Conservation (phyloP, 352 stramenopile species). For the Phytophthora palmivora region DNA sequence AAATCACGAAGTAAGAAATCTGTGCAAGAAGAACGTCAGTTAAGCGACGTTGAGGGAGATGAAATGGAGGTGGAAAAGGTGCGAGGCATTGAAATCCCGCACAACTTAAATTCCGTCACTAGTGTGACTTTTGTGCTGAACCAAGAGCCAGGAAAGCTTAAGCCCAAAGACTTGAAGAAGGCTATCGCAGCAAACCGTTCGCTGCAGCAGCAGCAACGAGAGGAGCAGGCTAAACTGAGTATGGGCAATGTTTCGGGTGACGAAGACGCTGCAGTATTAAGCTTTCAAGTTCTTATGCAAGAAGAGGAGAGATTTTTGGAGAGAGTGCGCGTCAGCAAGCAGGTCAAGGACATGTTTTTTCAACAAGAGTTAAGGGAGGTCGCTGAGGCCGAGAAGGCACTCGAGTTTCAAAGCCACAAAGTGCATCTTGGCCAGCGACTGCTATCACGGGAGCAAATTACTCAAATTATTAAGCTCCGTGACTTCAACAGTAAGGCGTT, state of each 20-base stretch:
- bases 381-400: constrained; percentile 75
- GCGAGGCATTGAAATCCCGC: constrained; percentile 73
- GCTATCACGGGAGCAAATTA: constrained; percentile 57
- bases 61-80: constrained; percentile 44
- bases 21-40: constrained; percentile 10
- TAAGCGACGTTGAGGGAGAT: constrained; percentile 9
- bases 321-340: constrained; percentile 42
- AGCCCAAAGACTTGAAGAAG: constrained; percentile 91
- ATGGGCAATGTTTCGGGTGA: constrained; percentile 8
- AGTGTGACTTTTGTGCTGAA: constrained; percentile 89
- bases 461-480: constrained; percentile 59
- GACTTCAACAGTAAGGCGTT: constrained; percentile 41
- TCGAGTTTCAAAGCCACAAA: constrained; percentile 88
- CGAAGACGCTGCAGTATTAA: constrained; percentile 39
- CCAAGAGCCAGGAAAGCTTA: constrained; percentile 89
- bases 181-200: constrained; percentile 83
- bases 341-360: constrained; percentile 85
- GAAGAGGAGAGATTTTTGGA: constrained; percentile 58
- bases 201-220: constrained; percentile 67
- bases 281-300: constrained; percentile 59
- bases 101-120: constrained; percentile 57
- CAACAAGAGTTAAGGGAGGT: constrained; percentile 81
- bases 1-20: constrained; percentile 15
- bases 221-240: constrained; percentile 63
- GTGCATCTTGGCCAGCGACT: constrained; percentile 66